Evolutionary conservation across 805 yeast species (phyloP).

Genomic region (Metschnikowia matae): DNA sequence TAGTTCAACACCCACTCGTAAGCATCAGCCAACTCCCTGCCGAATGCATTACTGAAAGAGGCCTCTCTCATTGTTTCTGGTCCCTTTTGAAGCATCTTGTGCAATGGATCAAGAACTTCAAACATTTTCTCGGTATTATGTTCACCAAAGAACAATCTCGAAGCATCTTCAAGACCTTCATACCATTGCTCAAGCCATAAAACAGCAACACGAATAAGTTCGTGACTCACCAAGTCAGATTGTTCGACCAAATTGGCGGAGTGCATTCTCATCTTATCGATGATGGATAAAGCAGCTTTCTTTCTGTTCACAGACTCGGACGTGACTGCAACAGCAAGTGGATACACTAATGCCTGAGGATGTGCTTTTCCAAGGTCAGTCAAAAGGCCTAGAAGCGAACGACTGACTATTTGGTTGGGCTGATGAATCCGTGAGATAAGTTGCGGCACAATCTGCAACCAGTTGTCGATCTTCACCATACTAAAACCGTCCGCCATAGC

Average conservation of each 20-base stretch:
- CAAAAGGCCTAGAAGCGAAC: constrained; percentile 71
- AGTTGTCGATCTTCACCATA: constrained; percentile 83
- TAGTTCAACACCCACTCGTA: constrained; percentile 88
- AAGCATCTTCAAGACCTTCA: constrained; percentile 95
- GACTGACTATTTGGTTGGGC: constrained; percentile 80
- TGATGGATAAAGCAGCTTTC: constrained; percentile 84
- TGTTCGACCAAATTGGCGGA: constrained; percentile 83
- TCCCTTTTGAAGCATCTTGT: constrained; percentile 75
- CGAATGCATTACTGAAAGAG: constrained; percentile 89
- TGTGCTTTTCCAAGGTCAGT: constrained; percentile 91
- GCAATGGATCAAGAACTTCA: constrained; percentile 83
- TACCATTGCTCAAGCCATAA: constrained; percentile 98
- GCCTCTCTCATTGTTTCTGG: constrained; percentile 92
- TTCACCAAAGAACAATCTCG: constrained; percentile 88
- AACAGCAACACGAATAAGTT: constrained; percentile 89
- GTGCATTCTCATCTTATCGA: constrained; percentile 88
- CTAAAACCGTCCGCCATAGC: constrained; percentile 89
- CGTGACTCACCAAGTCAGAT: constrained; percentile 90
- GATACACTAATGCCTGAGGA: constrained; percentile 95
- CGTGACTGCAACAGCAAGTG: constrained; percentile 91
- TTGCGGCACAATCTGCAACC: constrained; percentile 96
- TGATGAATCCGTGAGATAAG: constrained; percentile 95
- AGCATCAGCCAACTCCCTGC: constrained; percentile 88
- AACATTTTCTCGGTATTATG: constrained; percentile 94
- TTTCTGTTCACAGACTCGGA: constrained; percentile 88